A percentile compares a stretch with the other conserved stretches of the same genome.
Conservation (phyloP, 257 asterid species). For the Gentiana macrophylla region DNA sequence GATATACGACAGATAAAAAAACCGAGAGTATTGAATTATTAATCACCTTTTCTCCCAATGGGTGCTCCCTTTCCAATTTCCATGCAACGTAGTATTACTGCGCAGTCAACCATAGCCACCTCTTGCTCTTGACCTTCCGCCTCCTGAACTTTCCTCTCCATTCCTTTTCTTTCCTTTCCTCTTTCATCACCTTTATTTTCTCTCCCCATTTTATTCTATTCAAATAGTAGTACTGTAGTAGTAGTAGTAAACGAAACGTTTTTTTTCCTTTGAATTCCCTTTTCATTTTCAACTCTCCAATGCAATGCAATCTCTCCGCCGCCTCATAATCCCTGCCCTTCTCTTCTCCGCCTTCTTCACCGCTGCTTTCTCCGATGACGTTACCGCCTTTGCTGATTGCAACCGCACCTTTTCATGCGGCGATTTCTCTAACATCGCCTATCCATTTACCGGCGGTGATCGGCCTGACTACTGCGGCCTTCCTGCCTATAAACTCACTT, state of each 20-base stretch:
- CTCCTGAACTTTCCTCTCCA: background rate
- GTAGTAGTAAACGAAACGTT: too few relatives aligned
- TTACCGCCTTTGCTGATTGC: slow-evolving; percentile 26
- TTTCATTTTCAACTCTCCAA: background rate
- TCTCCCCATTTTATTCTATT: background rate
- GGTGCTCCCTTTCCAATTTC: background rate
- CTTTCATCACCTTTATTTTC: background rate
- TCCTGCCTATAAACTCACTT: slow-evolving; percentile 39
- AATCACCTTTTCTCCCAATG: background rate
- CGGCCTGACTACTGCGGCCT: slow-evolving; percentile 57
- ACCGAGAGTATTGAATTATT: too few relatives aligned
- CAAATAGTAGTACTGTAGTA: too few relatives aligned
- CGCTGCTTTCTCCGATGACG: slow-evolving; percentile 16
- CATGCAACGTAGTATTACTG: background rate
- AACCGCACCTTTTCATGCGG: slow-evolving; percentile 48
- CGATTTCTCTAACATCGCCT: slow-evolving; percentile 24
- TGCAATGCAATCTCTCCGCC: slow-evolving; percentile 10
- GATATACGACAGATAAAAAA: too few relatives aligned
- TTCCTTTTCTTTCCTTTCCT: too few relatives aligned
- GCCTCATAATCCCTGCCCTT: background rate
- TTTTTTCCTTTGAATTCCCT: too few relatives aligned
- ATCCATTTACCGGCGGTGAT: slow-evolving; percentile 47
- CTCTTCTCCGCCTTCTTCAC: slow-evolving; percentile 16
- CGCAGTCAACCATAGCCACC: slow-evolving; percentile 19
- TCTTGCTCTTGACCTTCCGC: slow-evolving; percentile 6